A percentile compares a stretch with the other conserved stretches of the same genome.
Conservation (phyloP, 805 yeast species). For the Wickerhamiella kurtzmanii region DNA sequence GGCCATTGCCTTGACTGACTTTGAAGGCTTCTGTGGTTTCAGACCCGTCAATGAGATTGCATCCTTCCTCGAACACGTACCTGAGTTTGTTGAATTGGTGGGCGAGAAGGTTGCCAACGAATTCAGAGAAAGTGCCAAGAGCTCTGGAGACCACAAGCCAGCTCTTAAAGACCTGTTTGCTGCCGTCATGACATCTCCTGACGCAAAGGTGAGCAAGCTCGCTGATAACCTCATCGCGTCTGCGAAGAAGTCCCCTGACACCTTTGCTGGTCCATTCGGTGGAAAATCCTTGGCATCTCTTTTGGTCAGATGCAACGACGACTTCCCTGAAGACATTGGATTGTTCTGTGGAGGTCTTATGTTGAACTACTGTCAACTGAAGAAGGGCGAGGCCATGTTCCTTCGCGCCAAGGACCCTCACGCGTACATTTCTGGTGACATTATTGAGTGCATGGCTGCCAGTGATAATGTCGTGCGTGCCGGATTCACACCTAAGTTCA, state of each 20-base stretch:
- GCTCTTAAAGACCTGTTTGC: conserved; percentile 65
- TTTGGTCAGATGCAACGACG: conserved; percentile 63
- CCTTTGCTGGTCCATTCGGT: conserved; percentile 26
- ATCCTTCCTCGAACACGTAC: conserved; percentile 51
- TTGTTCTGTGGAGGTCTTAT: conserved; percentile 89
- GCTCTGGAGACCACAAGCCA: conserved; percentile 40
- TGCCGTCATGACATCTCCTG: conserved; percentile 72
- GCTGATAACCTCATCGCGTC: conserved; percentile 57
- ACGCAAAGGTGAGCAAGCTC: conserved; percentile 37
- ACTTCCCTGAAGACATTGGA: conserved; percentile 90
- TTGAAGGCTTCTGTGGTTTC: conserved; percentile 97
- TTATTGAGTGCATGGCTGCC: conserved; percentile 99
- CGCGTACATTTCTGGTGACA: conserved; percentile 94
- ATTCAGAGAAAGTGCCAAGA: conserved; percentile 24
- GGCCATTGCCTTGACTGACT: conserved; percentile 93
- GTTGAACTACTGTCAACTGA: conserved; percentile 72
- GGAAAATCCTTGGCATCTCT: conserved; percentile 50
- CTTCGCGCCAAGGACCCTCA: conserved; percentile 96
- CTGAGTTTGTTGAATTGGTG: conserved; percentile 62
- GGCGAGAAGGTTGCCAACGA: conserved; percentile 51
- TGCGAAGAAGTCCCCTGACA: conserved; percentile 34
- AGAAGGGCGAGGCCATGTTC: conserved; percentile 92
- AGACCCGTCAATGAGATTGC: conserved; percentile 75
- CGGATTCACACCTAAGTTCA: conserved; percentile 98
- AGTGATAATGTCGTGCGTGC: conserved; percentile 96